Conservation (phyloP, 2,329 filamentous ascomycete species). For the Diplodia sapinea region DNA sequence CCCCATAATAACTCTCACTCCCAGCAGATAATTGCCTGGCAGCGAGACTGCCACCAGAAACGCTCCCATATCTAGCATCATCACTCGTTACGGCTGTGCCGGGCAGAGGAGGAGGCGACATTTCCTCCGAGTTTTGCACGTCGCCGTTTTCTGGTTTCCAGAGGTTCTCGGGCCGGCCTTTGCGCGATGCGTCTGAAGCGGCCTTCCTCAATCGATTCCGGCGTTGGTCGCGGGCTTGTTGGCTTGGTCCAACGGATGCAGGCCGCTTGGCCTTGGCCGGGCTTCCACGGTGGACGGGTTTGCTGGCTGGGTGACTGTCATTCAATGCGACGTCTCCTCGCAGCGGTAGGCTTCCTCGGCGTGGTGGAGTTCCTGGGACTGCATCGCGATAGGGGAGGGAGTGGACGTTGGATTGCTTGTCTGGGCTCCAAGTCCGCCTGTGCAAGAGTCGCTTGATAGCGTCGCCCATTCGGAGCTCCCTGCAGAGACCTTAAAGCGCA, state of each 20-base stretch:
- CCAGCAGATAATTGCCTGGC: constrained; percentile 36
- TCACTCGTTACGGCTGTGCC: constrained; percentile 16
- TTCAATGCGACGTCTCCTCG: not conserved
- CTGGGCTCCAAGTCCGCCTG: constrained; percentile 11
- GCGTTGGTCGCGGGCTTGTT: not conserved
- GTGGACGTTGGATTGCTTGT: constrained; percentile 16
- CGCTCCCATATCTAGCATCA: not conserved
- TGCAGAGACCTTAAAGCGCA: not conserved
- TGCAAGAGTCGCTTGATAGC: constrained; percentile 22
- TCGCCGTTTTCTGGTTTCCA: not conserved
- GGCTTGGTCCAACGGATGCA: not conserved
- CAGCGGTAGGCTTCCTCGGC: not conserved
- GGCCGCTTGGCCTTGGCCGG: not conserved
- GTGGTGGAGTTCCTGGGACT: constrained; percentile 1
- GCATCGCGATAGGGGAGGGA: constrained; percentile 8
- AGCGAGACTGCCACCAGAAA: not conserved
- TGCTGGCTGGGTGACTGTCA: not conserved
- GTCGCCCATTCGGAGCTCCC: constrained; percentile 17
- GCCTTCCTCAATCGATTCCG: constrained; percentile 5
- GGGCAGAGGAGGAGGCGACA: constrained; percentile 9
- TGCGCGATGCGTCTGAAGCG: not conserved
- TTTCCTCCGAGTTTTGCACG: not conserved
- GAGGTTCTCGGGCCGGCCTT: not conserved
- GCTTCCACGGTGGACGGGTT: not conserved
- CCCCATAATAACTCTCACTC: constrained; percentile 56